phyloP scores from a whole-genome alignment of 192 early-diverging fungal species.

The Entomortierella lignicola region DNA sequence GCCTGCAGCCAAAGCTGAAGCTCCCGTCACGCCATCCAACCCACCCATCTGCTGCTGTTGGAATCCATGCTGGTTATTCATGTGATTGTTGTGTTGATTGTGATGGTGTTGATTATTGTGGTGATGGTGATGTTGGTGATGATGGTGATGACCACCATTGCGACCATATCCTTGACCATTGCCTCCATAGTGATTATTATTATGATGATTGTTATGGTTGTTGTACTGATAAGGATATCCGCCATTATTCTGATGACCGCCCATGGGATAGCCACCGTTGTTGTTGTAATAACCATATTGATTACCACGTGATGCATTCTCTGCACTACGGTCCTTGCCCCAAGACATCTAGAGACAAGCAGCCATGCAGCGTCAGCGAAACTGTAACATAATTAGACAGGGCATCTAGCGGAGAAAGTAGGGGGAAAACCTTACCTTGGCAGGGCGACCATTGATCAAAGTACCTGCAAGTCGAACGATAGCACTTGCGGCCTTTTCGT shows the following conservation, averaged over 20 bases:
- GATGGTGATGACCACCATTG: conserved; percentile 35
- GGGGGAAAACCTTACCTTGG: conserved; percentile 68
- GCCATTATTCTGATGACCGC: conserved; percentile 50
- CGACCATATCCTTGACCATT: conserved; percentile 46
- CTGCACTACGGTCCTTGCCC: conserved; percentile 84
- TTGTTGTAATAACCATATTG: conserved; percentile 55
- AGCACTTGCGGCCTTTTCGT: conserved; percentile 90
- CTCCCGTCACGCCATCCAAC: conserved; percentile 36
- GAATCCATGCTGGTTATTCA: conserved; percentile 12
- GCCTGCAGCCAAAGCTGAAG: conserved; percentile 47
- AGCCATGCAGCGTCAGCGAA: too few relatives aligned
- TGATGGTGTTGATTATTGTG: conserved; percentile 15
- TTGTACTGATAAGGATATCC: conserved; percentile 43
- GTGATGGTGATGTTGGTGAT: conserved; percentile 43
- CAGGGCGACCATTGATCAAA: conserved; percentile 76
- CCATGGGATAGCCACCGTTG: conserved; percentile 39
- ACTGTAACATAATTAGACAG: too few relatives aligned
- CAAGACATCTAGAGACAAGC: conserved; percentile 83
- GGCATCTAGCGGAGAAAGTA: too few relatives aligned
- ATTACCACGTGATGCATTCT: conserved; percentile 52
- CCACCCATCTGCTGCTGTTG: conserved; percentile 27
- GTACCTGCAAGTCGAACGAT: conserved; percentile 84
- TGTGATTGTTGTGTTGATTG: too few relatives aligned
- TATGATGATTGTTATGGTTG: conserved; percentile 44
- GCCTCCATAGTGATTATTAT: conserved; percentile 37